Base-by-base conservation (phyloP, 306 rosid genomes). In the Coriaria nepalensis region DNA sequence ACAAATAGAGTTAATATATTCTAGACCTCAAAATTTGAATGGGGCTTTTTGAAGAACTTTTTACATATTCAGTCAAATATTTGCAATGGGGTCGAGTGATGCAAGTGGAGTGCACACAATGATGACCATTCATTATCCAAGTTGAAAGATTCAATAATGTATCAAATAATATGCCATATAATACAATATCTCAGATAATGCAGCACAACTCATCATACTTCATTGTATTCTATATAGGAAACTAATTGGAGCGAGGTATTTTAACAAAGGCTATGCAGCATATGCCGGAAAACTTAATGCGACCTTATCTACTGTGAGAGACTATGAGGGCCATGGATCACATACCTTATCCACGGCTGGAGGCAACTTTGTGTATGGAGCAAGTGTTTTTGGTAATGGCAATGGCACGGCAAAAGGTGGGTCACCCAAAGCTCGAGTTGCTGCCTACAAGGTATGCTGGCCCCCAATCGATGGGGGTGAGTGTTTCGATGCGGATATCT, bases 291-390 rank as follows among this genome's bases (percentile, higher is more conserved):
- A 50, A 2, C 50, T 59, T 0, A 46, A 49, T n/a, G 8, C 0
- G 4, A 53, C 76, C 5, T n/a, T 7, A 2, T 4, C 52, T 20
- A 63, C 63, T 5, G 55, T 77, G 0, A 74, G 94, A 2, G 98
- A 90, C 73, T 0, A 34, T 3, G 74, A 46, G 0, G 98, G 98
- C 42, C 95, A 90, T 47, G 98, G 98, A 4, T 13, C 94, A 8
- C 98, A 90, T 35, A 90, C 98, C 35, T 61, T 90, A 43, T 90
- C 97, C n/a, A 90, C 97, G 0, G 95, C 94, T 0, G 95, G 81
- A 0, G 97, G 95, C 7, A 90, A 15, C 40, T 71, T 69, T 38
- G 82, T 79, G 6, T 2, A 15, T 0, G 62, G 71, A 5, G 80
- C 62, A 0, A 73, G 34, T 52, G 71, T 79, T 5, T 63, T 71